These are phyloP conservation scores for Echium plantagineum DNA, from an alignment of 257 asterid species.

Conservation along the genomic window DNA sequence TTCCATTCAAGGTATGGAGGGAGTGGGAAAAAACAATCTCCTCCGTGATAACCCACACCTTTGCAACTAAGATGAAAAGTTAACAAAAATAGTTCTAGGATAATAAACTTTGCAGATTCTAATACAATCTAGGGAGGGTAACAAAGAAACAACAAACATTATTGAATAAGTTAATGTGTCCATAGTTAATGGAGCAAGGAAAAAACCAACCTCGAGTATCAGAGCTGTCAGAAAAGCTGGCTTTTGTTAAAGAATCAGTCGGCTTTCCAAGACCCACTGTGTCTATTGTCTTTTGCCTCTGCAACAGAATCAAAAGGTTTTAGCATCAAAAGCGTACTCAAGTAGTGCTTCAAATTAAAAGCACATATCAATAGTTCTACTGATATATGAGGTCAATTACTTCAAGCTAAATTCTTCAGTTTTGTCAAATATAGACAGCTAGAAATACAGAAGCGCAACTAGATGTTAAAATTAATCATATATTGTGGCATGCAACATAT, in stretches of 20 bases:
- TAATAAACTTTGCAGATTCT: not conserved
- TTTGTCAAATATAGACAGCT: too few species aligned
- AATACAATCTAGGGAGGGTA: not conserved
- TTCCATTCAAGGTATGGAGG: too few species aligned
- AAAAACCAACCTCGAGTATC: constrained; percentile 30
- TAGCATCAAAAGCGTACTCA: not conserved
- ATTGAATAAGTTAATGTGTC: not conserved
- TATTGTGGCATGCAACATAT: not conserved
- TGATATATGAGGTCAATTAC: too few species aligned
- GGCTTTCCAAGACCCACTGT: constrained; percentile 28
- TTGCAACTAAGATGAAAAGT: not conserved
- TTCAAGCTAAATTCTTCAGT: too few species aligned
- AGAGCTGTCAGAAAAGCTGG: constrained; percentile 18
- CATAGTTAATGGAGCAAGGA: constrained; percentile 4
- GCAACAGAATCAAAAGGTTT: constrained; percentile 12
- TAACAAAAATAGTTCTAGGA: too few species aligned
- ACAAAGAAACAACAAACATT: not conserved
- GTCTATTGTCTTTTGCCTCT: constrained; percentile 32
- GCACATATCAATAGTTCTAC: not conserved
- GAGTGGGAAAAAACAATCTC: too few species aligned
- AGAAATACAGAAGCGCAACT: too few species aligned
- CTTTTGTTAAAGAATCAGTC: constrained; percentile 28
- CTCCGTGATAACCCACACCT: too few species aligned
- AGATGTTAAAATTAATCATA: too few species aligned
- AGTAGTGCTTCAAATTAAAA: not conserved